Evolutionary conservation across 202 grass and related monocot genomes (phyloP).

Genomic region (Elaeis oleifera): DNA sequence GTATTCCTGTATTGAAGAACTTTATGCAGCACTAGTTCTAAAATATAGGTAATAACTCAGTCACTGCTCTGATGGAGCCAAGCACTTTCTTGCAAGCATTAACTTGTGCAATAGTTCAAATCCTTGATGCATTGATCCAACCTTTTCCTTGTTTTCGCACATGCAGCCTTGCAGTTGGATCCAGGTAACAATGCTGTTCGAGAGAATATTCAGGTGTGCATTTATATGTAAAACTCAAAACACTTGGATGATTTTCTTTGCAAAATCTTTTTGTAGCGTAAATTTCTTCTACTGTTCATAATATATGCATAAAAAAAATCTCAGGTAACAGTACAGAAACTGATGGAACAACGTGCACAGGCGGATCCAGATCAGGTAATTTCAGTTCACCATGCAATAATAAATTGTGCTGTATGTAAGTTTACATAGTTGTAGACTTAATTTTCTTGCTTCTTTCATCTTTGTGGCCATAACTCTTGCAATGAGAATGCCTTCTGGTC

Average conservation of each 20-base stretch:
- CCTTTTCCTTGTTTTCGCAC: not conserved
- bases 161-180: conserved; percentile 57
- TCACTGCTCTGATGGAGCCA: too few relatives aligned
- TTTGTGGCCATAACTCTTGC: too few relatives aligned
- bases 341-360: conserved; percentile 33
- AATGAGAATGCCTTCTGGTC: not conserved
- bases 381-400: conserved; percentile 13
- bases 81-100: conserved; percentile 1
- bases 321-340: conserved; percentile 42
- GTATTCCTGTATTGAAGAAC: too few relatives aligned
- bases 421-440: too few relatives aligned
- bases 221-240: not conserved
- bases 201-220: conserved; percentile 62
- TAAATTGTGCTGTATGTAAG: not conserved
- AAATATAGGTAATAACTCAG: too few relatives aligned
- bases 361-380: conserved; percentile 39
- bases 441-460: too few relatives aligned
- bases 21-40: too few relatives aligned
- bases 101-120: conserved; percentile 13
- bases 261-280: not conserved
- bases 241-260: too few relatives aligned
- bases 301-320: conserved; percentile 9
- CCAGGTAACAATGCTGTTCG: conserved; percentile 55
- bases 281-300: not conserved
- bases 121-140: not conserved